Evolutionary conservation across 495 filamentous ascomycete species (phyloP).

Genomic region (Aeminium ludgeri): DNA sequence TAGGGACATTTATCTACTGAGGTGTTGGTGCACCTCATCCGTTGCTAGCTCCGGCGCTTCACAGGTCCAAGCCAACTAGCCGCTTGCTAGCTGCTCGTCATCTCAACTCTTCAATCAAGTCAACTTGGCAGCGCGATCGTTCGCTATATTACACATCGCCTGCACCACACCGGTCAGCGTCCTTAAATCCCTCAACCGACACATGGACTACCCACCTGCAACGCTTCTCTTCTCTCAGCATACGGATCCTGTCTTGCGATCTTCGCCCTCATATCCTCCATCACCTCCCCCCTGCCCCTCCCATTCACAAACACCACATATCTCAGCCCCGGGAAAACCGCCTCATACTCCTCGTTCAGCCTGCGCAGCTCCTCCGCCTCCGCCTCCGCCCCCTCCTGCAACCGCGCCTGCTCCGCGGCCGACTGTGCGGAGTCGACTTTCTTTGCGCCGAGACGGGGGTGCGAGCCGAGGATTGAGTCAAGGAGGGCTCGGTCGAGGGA

Average conservation of each 20-base stretch:
- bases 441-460: slow-evolving; percentile 72
- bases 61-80: too few relatives aligned
- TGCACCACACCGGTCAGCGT: slow-evolving; percentile 18
- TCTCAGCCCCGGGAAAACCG: slow-evolving; percentile 57
- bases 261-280: slow-evolving; percentile 68
- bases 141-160: slow-evolving; percentile 62
- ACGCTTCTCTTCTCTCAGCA: slow-evolving; percentile 54
- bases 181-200: neutral
- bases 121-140: slow-evolving; percentile 41
- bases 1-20: too few relatives aligned
- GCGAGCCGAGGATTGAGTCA: slow-evolving; percentile 61
- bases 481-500: slow-evolving; percentile 40
- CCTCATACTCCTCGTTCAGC: slow-evolving; percentile 73
- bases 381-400: slow-evolving; percentile 37
- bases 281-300: slow-evolving; percentile 49
- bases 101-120: neutral
- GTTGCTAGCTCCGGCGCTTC: too few relatives aligned
- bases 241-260: slow-evolving; percentile 52
- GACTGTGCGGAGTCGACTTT: slow-evolving; percentile 63
- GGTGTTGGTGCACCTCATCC: too few relatives aligned
- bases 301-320: slow-evolving; percentile 95
- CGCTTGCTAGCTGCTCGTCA: neutral
- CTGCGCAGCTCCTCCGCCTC: slow-evolving; percentile 41
- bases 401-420: slow-evolving; percentile 59
- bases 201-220: slow-evolving; percentile 41